Percentiles rank a stretch among this genome's conserved stretches.
Conservation (phyloP, 495 filamentous ascomycete genomes). For the Aspergillus sclerotioniger region DNA sequence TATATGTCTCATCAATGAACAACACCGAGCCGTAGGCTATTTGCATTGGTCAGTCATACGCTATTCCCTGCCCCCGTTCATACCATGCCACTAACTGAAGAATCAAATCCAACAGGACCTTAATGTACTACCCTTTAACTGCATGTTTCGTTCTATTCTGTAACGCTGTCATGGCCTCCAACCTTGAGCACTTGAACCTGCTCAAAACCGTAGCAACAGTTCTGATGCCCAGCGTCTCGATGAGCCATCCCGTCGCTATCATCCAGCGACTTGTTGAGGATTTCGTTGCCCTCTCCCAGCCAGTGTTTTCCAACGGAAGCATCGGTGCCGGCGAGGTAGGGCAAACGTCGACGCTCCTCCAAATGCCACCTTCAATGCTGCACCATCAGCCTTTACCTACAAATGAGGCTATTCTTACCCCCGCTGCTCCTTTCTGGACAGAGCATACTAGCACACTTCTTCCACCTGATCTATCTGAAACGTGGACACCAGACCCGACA, state of each 20-base stretch:
- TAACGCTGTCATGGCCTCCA: constrained; percentile 19
- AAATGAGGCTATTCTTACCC: background rate
- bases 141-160: constrained; percentile 22
- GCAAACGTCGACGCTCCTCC: background rate
- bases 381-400: background rate
- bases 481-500: background rate
- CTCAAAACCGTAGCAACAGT: constrained; percentile 15
- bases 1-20: constrained; percentile 20
- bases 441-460: background rate
- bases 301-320: background rate
- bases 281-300: constrained; percentile 11
- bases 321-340: background rate
- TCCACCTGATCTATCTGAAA: background rate
- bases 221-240: constrained; percentile 13
- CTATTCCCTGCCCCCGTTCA: background rate
- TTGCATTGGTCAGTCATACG: constrained; percentile 20
- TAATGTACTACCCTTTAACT: constrained; percentile 22
- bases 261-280: constrained; percentile 18
- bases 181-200: constrained; percentile 22
- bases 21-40: constrained; percentile 19
- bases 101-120: constrained; percentile 13
- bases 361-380: background rate
- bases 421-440: background rate
- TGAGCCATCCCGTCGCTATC: constrained; percentile 15
- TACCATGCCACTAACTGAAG: background rate